Base-by-base conservation (phyloP, 768 basidiomycete species). In the Hydnum rufescens region DNA sequence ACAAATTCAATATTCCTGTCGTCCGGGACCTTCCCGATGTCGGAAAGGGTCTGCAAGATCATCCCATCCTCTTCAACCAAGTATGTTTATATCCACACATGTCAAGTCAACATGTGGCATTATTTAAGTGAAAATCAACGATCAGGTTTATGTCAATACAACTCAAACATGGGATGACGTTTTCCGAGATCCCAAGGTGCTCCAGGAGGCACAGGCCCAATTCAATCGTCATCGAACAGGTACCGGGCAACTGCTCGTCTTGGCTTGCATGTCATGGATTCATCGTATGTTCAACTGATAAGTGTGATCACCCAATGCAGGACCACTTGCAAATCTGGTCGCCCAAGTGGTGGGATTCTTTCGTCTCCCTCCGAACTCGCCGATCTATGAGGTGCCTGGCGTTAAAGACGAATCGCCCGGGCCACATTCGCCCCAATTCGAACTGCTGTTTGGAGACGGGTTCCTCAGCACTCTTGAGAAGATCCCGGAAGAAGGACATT, bases 1-100 rank as follows among this genome's bases (percentile, higher is more conserved):
- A 66, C 6, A 61, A 67, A 32, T 65, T 77, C 53, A 63, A 64
- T 3, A 77, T 90, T 22, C 67, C 73, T 0, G 64, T 77, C 28
- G 65, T 78, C 22, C 60, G 74, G 4, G 75, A 86, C 58, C 71
- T 80, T 2, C 79, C 82, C 0, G 78, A 77, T 8, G 84, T 90
- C 19, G 87, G 87, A 13, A 67, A 72, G 6, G 71, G 85, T 61
- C 71, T 89, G 18, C 67, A 73, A 43, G 86, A 89, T 60, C 86
- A 88, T 58, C 67, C 44, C 13, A 13, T 39, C 13, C 36, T 39
- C 22, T 22, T 39, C 13, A 39, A 39, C 22, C 13, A 39, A 13
- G 36, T 39, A 22, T 13, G 36, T 39, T 39, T 47, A 16, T 16
- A 28, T 47, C 1, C 34, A 8, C 34, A 8, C 19, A 8, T 8